These are phyloP conservation scores for Paracoccidioides lutzii DNA, from an alignment of 2,329 filamentous ascomycete species.

Conservation along the genomic window DNA sequence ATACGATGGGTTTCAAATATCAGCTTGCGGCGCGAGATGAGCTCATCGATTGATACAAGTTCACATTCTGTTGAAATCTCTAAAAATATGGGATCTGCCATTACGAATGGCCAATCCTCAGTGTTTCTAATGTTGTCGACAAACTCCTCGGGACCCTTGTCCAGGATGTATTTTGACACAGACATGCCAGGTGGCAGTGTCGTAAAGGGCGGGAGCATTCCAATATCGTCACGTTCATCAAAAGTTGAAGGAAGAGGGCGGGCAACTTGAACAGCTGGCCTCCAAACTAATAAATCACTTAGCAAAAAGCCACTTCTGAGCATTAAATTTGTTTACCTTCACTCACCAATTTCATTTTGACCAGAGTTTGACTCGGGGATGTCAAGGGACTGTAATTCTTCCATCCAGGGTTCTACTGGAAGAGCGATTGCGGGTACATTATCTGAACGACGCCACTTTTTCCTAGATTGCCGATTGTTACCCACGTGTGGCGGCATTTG, in stretches of 20 bases:
- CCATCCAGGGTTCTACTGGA: conserved; percentile 12
- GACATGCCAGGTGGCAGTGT: conserved; percentile 26
- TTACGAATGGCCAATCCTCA: conserved; percentile 37
- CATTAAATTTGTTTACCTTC: not conserved
- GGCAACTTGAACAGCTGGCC: conserved; percentile 13
- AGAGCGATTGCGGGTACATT: conserved; percentile 6
- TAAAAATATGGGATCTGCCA: conserved; percentile 38
- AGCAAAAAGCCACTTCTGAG: conserved; percentile 3
- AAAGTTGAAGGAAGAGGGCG: conserved; percentile 18
- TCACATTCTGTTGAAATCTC: conserved; percentile 31
- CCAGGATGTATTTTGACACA: conserved; percentile 38
- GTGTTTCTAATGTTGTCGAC: conserved; percentile 37
- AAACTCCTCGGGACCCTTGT: conserved; percentile 32
- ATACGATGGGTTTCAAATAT: conserved; percentile 18
- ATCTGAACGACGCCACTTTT: conserved; percentile 7
- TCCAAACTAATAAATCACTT: conserved; percentile 13
- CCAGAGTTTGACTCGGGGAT: conserved; percentile 5
- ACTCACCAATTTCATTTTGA: conserved; percentile 11
- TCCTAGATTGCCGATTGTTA: not conserved
- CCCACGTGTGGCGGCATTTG: not conserved
- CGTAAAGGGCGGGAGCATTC: conserved; percentile 12
- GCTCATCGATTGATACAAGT: conserved; percentile 32
- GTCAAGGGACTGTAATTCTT: conserved; percentile 10
- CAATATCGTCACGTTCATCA: conserved; percentile 16
- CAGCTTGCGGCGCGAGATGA: conserved; percentile 26